Evolutionary conservation across 768 basidiomycete species (phyloP).

Genomic region (Naematelia aurantialba): DNA sequence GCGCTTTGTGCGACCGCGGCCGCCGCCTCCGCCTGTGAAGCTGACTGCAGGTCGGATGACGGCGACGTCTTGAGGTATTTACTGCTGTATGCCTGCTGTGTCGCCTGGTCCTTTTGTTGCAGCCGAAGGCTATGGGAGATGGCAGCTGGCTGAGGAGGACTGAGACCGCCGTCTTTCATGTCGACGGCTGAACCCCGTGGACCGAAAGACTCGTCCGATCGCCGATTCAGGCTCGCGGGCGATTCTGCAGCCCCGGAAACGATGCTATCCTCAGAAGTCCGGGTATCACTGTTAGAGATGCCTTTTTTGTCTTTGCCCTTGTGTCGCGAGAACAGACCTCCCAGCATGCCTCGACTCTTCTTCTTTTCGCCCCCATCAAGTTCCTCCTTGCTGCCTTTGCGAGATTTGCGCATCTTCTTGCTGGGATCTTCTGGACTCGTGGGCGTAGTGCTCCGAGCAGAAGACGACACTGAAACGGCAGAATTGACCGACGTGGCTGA

Average conservation of each 20-base stretch:
- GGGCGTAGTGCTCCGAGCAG: slow-evolving; percentile 19
- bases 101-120: slow-evolving; percentile 81
- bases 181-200: neutral
- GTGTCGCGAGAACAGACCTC: slow-evolving; percentile 65
- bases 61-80: slow-evolving; percentile 80
- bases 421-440: slow-evolving; percentile 46
- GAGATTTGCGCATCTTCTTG: slow-evolving; percentile 58
- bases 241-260: slow-evolving; percentile 31
- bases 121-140: slow-evolving; percentile 65
- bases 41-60: slow-evolving; percentile 62
- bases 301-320: slow-evolving; percentile 68
- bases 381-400: slow-evolving; percentile 32
- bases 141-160: slow-evolving; percentile 44
- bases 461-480: slow-evolving; percentile 8
- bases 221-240: slow-evolving; percentile 18
- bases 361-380: slow-evolving; percentile 33
- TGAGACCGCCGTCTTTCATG: neutral
- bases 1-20: slow-evolving; percentile 61
- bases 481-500: slow-evolving; percentile 44
- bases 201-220: slow-evolving; percentile 23
- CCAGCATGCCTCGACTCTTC: slow-evolving; percentile 68
- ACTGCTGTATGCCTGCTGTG: slow-evolving; percentile 79
- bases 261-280: slow-evolving; percentile 44
- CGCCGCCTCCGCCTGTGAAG: slow-evolving; percentile 65
- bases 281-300: slow-evolving; percentile 50